Conservation (phyloP, 208 protist species). For the Trypanosoma melophagium region DNA sequence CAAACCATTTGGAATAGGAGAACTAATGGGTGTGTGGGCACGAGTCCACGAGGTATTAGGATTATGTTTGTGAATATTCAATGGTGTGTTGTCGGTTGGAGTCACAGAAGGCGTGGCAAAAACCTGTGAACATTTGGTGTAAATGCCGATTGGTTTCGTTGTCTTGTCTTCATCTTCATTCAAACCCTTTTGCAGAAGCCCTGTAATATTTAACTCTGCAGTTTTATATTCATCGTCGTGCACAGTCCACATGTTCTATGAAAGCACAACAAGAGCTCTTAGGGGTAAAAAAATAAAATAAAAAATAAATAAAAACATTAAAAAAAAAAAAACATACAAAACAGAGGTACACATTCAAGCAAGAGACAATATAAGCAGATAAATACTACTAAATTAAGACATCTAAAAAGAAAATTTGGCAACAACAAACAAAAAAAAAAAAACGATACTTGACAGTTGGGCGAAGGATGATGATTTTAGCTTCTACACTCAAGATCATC, state of each 20-base stretch:
- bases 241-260: slow-evolving; percentile 78
- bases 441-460: too few relatives aligned
- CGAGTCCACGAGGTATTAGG: slow-evolving; percentile 32
- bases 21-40: slow-evolving; percentile 33
- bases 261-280: slow-evolving; percentile 64
- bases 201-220: slow-evolving; percentile 50
- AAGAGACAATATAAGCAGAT: too few relatives aligned
- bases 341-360: background rate
- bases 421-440: too few relatives aligned
- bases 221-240: slow-evolving; percentile 81
- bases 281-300: slow-evolving; percentile 13
- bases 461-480: background rate
- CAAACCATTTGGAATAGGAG: slow-evolving; percentile 25
- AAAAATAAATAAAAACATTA: background rate
- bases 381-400: too few relatives aligned
- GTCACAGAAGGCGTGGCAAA: slow-evolving; percentile 55
- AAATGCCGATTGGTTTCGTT: slow-evolving; percentile 46
- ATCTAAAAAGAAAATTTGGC: too few relatives aligned
- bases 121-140: slow-evolving; percentile 79
- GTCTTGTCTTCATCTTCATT: slow-evolving; percentile 39
- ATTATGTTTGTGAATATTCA: slow-evolving; percentile 44
- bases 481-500: background rate
- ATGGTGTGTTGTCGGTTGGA: slow-evolving; percentile 34
- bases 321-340: background rate
- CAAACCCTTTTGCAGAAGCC: slow-evolving; percentile 43